Evolutionary conservation across 2,329 filamentous ascomycete genomes (phyloP).

Genomic region (Aphanocladium album): DNA sequence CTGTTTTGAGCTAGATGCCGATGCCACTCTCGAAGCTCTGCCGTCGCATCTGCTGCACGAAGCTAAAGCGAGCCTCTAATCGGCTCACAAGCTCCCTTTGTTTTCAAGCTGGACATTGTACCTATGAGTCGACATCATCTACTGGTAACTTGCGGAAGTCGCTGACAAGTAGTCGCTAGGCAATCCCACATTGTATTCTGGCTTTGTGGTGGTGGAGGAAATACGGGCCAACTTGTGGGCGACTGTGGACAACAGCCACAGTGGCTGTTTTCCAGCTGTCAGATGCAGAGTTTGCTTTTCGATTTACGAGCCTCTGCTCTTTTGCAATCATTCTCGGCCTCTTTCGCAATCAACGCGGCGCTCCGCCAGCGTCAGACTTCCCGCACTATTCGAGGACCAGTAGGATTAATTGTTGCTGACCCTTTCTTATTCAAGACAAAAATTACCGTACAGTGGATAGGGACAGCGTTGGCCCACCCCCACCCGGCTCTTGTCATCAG

Average conservation of each 20-base stretch:
- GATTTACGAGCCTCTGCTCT: background rate
- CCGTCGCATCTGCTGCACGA: background rate
- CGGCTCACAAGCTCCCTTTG: background rate
- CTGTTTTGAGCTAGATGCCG: background rate
- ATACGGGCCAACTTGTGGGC: background rate
- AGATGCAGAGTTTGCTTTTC: background rate
- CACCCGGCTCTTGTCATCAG: constrained; percentile 1
- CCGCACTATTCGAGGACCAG: background rate
- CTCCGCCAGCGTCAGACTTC: background rate
- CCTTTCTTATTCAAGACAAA: background rate
- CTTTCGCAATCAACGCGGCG: background rate
- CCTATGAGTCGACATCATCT: background rate
- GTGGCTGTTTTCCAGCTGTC: background rate
- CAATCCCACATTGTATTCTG: background rate
- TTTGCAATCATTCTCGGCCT: background rate
- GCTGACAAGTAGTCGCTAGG: background rate
- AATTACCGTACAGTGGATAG: background rate
- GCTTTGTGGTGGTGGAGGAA: background rate
- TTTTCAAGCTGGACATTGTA: background rate
- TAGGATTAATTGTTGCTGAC: background rate
- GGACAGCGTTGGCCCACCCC: constrained; percentile 9
- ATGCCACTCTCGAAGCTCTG: background rate
- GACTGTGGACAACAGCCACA: background rate
- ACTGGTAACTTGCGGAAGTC: background rate
- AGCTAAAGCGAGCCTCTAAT: background rate